Base-by-base conservation (phyloP, 2,329 filamentous ascomycete genomes). In the Lachnellula suecica region DNA sequence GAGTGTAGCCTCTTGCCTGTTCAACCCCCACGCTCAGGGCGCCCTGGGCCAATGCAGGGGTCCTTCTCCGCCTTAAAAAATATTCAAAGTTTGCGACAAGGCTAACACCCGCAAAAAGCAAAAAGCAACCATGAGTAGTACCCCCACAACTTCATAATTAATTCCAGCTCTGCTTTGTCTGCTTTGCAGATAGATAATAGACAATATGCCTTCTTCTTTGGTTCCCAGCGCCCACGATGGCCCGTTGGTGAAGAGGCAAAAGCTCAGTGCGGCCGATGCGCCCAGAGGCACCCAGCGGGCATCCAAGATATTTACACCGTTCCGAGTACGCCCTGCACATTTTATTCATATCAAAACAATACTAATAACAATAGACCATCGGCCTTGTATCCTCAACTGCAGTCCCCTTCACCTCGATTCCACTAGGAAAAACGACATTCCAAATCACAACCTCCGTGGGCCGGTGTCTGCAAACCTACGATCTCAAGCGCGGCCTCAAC, bases 371-470 rank as follows among this genome's bases (percentile, higher is more conserved):
- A 46, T 68, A 96, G 90, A 97, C 93, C 43, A 82, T 99, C 59
- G 94, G 94, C 15, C 79, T 99, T 27, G 91, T 99, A 2, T 97
- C 94, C 4, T 91, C 94, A 1, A 97, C 93, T 2, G 74, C 79
- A 44, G 91, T 97, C 0, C 93, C 94, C 0, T 97, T 99, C 67
- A 92, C 93, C 2, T 88, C 88, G 5, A 81, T 95, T 27, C 89
- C 93, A 1, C 78, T 96, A 15, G 94, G 94, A 52, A 96, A 96
- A 72, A 93, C 90, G 1, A 96, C 91, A 3, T 99, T 96, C 68
- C 94, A 99, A 70, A 91, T 99, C 71, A 97, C 94, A 29, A 99
- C 94, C 25, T 97, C 91, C 0, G 89, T 95, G 56, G 94, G 93
- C 57, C 83, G 86, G 64, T 90, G 87, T 53, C 80, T 99, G 43